Base-by-base conservation (phyloP, 2,329 filamentous ascomycete species). In the Fusarium tjaetaba region DNA sequence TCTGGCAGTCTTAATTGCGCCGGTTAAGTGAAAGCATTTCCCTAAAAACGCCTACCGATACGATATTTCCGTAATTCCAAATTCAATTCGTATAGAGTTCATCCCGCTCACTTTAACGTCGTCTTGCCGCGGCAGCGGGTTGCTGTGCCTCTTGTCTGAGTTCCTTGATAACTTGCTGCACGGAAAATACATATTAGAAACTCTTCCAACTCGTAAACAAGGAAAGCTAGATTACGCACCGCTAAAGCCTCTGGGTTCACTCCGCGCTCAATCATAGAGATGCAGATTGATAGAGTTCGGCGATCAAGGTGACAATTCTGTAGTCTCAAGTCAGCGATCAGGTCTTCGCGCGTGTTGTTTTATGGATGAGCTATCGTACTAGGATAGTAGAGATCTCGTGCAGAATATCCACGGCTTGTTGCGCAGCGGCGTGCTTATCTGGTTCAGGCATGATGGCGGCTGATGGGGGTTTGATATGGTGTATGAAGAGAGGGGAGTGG, bases 241-340 rank as follows among this genome's bases (percentile, higher is more conserved):
- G 96, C 95, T 38, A 99, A 86, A 2, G 96, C 96, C 81, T 98
- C 96, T 0, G 96, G 96, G 80, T 97, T 97, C 36, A 98, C 94
- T 20, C 96, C 96, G 80, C 97, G 97, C 84, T 99, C 96, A 77
- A 99, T 97, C 82, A 99, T 89, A 61, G 95, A 97, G 68, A 98
- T 96, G 83, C 96, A 99, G 72, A 98, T 94, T 7, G 95, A 97
- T 24, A 99, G 87, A 26, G 95, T 95, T 61, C 95, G 92, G 38
- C 96, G 91, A 82, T 98, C 95, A 51, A 99, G 91, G 73, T 97
- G 90, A 71, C 96, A 97, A 84, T 98, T 98, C 96, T 98, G 59
- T 15, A n/a, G 11, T 26, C 22, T 32, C 42, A 15, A 16, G 38
- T 72, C 46, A 70, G 61, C 43, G 34, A 39, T 16, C 60, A n/a